Conservation (phyloP, 2,329 filamentous ascomycete species). For the Coleophoma crateriformis region DNA sequence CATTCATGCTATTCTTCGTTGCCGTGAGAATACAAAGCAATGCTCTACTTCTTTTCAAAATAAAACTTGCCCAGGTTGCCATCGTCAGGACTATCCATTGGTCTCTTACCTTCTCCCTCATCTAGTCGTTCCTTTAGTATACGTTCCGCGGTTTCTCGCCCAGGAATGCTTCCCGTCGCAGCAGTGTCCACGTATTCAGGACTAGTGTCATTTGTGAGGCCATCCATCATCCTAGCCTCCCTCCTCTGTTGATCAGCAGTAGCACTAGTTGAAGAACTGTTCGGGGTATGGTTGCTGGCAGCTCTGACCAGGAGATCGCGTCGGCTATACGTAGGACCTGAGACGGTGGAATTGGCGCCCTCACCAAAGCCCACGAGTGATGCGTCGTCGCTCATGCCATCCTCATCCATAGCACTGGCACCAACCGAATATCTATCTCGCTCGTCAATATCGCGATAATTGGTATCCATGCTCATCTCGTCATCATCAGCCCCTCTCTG, state of each 20-base stretch:
- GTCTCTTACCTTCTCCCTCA: conserved; percentile 36
- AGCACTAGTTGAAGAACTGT: conserved; percentile 11
- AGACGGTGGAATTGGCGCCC: conserved; percentile 80
- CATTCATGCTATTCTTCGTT: too few species aligned
- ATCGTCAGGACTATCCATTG: conserved; percentile 38
- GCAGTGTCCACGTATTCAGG: conserved; percentile 60
- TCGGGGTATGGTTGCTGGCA: conserved; percentile 5
- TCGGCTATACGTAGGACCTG: conserved; percentile 65
- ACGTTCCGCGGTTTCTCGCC: conserved; percentile 55
- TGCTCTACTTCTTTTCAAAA: conserved; percentile 38
- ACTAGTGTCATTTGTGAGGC: conserved; percentile 55
- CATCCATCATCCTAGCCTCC: conserved; percentile 63
- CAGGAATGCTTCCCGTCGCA: conserved; percentile 15
- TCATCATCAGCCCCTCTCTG: conserved; percentile 46
- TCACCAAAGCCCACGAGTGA: conserved; percentile 91
- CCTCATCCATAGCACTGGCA: conserved; percentile 40
- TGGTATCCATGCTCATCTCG: conserved; percentile 60
- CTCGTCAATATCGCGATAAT: conserved; percentile 44
- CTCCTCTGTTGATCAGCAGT: conserved; percentile 42
- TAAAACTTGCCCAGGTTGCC: conserved; percentile 51
- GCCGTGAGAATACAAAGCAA: not conserved
- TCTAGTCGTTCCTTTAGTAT: conserved; percentile 57
- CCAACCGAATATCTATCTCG: conserved; percentile 28
- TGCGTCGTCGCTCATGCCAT: conserved; percentile 78
- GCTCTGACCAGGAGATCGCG: conserved; percentile 25